Evolutionary conservation across 257 asterid genomes (phyloP), one percentile per base, ranked within the genome.

Genomic region (Solanum appendiculatum): DNA sequence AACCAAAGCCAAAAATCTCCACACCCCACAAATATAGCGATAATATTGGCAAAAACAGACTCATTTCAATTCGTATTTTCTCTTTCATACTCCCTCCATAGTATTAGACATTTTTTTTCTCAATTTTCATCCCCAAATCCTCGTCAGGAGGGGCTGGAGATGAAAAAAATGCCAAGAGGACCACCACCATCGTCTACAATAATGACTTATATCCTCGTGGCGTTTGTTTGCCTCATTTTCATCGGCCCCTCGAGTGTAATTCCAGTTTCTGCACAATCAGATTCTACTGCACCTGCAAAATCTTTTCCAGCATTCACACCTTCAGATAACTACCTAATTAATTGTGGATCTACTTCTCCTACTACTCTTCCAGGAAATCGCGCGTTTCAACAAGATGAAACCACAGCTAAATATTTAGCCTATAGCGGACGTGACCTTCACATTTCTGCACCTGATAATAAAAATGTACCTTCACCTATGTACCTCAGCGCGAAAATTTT

Each of bases 401-500:
- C 92, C 2, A 75, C 93, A 9, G 73, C 69, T 23, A 90, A 91
- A 34, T 93, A 86, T 40, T 58, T 94, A 18, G 85, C 92, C 21
- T 90, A 91, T 56, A 66, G 36, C 2, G 95, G 98, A 60, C 89
- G 89, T 0, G 90, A 85, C 27, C 68, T 90, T 51, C 91, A 88
- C 20, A 93, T 89, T 51, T 83, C 93, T 20, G 87, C 85, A 13
- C 86, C 92, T 3, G 77, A 88, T 0, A 86, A 91, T 16, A 88
- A 89, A 14, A 63, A 85, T 64, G 86, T 90, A 25, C 94, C 96
- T 0, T 90, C 92, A 2, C 90, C 95, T 31, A 87, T 96, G 10
- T 94, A 97, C 73, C 86, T 87, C 2, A 83, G 96, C 0, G 99
- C 98, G 0, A 92, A 85, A 46, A 86, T 95, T 3, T 97, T 97